Evolutionary conservation across 2,329 filamentous ascomycete genomes (phyloP), one percentile per base, ranked within the genome.

Genomic region (Mariannaea sp.): DNA sequence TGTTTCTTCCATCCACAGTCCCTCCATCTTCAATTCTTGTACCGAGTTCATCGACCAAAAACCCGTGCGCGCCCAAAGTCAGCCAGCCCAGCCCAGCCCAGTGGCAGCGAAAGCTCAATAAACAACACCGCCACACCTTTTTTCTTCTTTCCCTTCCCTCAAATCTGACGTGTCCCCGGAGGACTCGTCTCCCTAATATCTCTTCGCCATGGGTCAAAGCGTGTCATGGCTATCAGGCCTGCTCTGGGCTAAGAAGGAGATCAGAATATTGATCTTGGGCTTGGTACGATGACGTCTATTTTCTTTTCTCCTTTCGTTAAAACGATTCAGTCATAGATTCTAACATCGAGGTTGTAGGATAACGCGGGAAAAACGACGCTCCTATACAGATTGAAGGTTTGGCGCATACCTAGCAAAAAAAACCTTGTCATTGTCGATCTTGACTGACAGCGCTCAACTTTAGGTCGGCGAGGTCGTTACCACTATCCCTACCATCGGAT

Each of bases 401-500:
- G 69, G 38, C 3, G 16, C 20, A 29, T 27, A 35, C 43, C 19
- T 30, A 10, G 29, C 5, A 6, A 32, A 10, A 12, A 17, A 41
- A 16, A 13, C 12, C 14, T 26, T 13, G 26, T 24, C 12, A 14
- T 9, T 17, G 27, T 12, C 7, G 38, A 55, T 39, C 17, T 29
- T 20, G 45, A 42, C 61, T 66, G 47, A 58, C 55, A n/a, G n/a
- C n/a, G 8, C 27, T 19, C 22, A 5, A 32, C n/a, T 47, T 56
- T 71, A 97, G 91, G 96, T 99, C 70, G 94, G 94, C 71, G 94
- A 99, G 74, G 94, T 99, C 38, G 94, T 99, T 63, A 97, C 94
- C 57, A 99, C 94, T 67, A 97, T 97, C 81, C 94, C 94, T 16
- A 99, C 94, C 49, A 97, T 99, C 73, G 94, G 94, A 57, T 99